A percentile compares a stretch with the other conserved stretches of the same genome.
Evolutionary conservation across 2,329 filamentous ascomycete species (phyloP).

Genomic region (Neonectria ditissima): DNA sequence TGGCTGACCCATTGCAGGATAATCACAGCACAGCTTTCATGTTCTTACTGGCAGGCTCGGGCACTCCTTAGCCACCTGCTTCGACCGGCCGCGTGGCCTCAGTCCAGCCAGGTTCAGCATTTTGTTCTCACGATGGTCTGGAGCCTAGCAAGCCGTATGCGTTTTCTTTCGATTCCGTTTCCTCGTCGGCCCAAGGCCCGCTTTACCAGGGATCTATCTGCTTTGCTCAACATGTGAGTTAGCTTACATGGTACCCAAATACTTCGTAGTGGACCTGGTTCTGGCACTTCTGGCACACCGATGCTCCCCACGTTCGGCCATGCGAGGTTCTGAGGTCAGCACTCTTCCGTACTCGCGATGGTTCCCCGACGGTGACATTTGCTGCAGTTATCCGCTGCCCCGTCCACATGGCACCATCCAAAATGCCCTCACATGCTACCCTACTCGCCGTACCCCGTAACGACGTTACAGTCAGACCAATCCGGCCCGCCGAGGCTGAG

Average conservation of each 20-base stretch:
- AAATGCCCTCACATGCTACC: conserved; percentile 3
- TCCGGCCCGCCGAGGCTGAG: conserved; percentile 23
- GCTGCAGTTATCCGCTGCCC: not conserved
- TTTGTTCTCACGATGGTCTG: conserved; percentile 1
- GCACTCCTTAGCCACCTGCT: conserved; percentile 11
- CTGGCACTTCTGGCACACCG: conserved; percentile 12
- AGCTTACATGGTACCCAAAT: not conserved
- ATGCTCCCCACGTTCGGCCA: conserved; percentile 10
- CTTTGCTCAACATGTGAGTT: conserved; percentile 16
- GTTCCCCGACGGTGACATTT: conserved; percentile 18
- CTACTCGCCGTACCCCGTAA: conserved; percentile 6
- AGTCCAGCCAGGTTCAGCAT: not conserved
- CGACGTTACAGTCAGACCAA: conserved; percentile 13
- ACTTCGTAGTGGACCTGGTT: conserved; percentile 11
- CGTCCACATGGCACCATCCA: conserved; percentile 20
- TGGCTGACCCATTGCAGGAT: conserved; percentile 13
- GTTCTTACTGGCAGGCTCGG: not conserved
- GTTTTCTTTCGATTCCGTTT: conserved; percentile 7
- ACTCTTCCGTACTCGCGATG: conserved; percentile 25
- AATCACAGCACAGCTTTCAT: not conserved
- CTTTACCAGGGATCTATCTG: conserved; percentile 13
- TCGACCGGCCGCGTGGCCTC: conserved; percentile 8
- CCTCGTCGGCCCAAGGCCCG: conserved; percentile 1
- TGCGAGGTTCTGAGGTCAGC: conserved; percentile 34
- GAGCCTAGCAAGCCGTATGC: not conserved